Evolutionary conservation across 2,329 filamentous ascomycete genomes (phyloP), one percentile per base, ranked within the genome.

Genomic region (Triangularia setosa): DNA sequence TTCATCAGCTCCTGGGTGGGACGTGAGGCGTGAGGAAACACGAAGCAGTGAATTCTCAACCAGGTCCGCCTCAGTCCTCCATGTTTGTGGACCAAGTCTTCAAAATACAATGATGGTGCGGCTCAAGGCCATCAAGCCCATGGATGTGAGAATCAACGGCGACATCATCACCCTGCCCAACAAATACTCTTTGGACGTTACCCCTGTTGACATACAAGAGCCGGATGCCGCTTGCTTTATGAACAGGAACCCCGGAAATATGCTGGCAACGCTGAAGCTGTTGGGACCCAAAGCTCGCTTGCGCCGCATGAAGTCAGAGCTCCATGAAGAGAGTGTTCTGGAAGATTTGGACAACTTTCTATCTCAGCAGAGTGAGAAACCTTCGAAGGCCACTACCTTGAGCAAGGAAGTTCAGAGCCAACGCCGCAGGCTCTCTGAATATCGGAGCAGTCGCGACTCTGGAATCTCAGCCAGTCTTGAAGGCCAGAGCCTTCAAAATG

Each of bases 181-280:
- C 63, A 64, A 66, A 4, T 69, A 69, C 40, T 62, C 58, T 27
- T 61, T 71, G 40, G 69, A 71, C 6, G 48, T 71, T n/a, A 24
- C 48, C 9, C 65, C 65, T 3, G 58, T 65, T 4, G 40, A 63
- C 52, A 55, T 55, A 23, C 52, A 55, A 16, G 52, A 55, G n/a
- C 58, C 12, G 24, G 24, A 48, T n/a, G 40, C n/a, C 18, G 27
- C n/a, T 21, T 21, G 40, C 7, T 48, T 48, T 48, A 48, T 48
- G 40, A 59, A 27, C 5, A 57, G 12, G 55, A 59, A 3, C 21
- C 48, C 3, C 2, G 52, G 16, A 4, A 7, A 30, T 18, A 52
- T 60, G 0, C 24, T 68, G 4, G 69, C 64, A 21, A 63, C 65
- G 23, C 35, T 70, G 21, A 67, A 54, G 55, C 62, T 35, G 6